Percentiles rank a stretch among this genome's conserved stretches.
Conservation (phyloP, 345 rosid species). For the Barbarea vulgaris region DNA sequence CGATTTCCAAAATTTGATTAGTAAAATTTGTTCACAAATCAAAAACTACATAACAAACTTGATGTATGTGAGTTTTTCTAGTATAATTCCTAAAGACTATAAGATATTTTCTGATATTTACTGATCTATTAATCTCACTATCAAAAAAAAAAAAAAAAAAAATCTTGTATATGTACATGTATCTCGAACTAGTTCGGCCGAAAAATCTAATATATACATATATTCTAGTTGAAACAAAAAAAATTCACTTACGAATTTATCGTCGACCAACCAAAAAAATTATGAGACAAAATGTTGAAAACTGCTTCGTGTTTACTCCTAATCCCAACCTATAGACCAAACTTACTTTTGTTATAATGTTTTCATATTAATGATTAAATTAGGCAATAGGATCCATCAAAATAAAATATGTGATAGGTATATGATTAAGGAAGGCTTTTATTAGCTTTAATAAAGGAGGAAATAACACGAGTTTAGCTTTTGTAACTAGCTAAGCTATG, state of each 20-base stretch:
- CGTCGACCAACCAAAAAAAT: not conserved
- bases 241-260: not conserved
- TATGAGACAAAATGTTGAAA: not conserved
- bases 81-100: not conserved
- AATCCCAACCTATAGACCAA: conserved; percentile 15
- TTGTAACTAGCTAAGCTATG: conserved; percentile 31
- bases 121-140: not conserved
- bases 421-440: conserved; percentile 33
- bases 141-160: not conserved
- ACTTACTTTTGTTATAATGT: not conserved
- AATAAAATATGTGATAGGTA: conserved; percentile 30
- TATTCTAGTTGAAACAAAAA: not conserved
- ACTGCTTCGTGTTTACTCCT: not conserved
- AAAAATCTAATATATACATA: not conserved
- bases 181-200: not conserved
- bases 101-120: not conserved
- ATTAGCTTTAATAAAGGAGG: conserved; percentile 36
- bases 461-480: conserved; percentile 36
- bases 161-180: not conserved
- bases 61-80: not conserved
- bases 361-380: not conserved
- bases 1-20: not conserved
- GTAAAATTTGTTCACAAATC: not conserved
- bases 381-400: conserved; percentile 36
- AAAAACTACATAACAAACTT: not conserved